Conservation (phyloP, 169 alveolate species). For the Toxoplasma gondii region DNA sequence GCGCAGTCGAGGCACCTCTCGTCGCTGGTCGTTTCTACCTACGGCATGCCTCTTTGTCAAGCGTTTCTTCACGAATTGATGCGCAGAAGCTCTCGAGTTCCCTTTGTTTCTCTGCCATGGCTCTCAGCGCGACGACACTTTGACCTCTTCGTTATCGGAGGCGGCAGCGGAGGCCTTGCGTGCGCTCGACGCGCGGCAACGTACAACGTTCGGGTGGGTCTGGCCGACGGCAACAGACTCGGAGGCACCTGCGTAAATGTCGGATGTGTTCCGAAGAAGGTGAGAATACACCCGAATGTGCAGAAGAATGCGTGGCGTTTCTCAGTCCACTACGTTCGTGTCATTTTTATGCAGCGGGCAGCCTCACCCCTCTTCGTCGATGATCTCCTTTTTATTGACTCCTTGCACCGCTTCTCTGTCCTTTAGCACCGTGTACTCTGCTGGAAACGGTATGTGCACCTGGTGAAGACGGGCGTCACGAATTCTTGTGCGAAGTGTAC, state of each 20-base stretch:
- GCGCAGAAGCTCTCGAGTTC: neutral
- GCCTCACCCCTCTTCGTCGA: too few relatives aligned
- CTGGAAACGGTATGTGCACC: too few relatives aligned
- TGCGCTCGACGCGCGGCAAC: slow-evolving; percentile 71
- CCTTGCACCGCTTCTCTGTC: too few relatives aligned
- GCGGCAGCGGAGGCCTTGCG: slow-evolving; percentile 75
- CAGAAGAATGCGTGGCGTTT: too few relatives aligned
- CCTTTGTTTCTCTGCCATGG: neutral
- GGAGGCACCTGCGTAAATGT: slow-evolving; percentile 99
- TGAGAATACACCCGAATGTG: neutral
- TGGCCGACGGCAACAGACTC: slow-evolving; percentile 79
- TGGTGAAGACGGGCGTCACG: too few relatives aligned
- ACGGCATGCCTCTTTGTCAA: neutral
- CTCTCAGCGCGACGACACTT: slow-evolving; percentile 36
- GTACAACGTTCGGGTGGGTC: slow-evolving; percentile 83
- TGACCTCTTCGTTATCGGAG: slow-evolving; percentile 73
- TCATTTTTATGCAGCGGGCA: too few relatives aligned
- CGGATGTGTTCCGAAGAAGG: slow-evolving; percentile 99
- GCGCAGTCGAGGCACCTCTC: neutral
- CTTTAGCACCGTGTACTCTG: too few relatives aligned
- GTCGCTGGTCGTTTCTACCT: neutral
- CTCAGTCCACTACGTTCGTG: too few relatives aligned
- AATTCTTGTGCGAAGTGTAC: too few relatives aligned
- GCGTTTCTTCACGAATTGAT: neutral
- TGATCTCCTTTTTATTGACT: too few relatives aligned